Conservation (phyloP, 768 basidiomycete species). For the Russula emetica region DNA sequence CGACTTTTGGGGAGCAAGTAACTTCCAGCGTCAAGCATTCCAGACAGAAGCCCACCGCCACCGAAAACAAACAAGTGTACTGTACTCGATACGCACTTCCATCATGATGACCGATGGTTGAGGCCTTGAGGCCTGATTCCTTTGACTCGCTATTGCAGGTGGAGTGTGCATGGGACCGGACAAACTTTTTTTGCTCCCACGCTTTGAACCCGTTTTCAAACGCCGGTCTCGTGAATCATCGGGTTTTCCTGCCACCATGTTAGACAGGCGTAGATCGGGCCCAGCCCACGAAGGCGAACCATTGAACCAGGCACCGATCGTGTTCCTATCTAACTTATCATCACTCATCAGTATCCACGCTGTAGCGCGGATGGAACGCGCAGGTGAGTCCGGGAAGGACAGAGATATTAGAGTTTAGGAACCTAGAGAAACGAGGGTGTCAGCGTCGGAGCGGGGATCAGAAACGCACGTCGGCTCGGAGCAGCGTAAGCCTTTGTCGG, state of each 20-base stretch:
- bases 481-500: too few relatives aligned
- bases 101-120: background rate
- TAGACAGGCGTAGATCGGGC: background rate
- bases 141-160: background rate
- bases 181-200: background rate
- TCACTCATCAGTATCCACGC: background rate
- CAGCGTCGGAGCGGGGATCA: too few relatives aligned
- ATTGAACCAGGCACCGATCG: conserved; percentile 4
- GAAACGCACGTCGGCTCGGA: too few relatives aligned
- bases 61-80: background rate
- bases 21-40: background rate
- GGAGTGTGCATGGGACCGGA: background rate
- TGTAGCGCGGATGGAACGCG: too few relatives aligned
- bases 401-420: too few relatives aligned
- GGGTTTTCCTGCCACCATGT: background rate
- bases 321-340: background rate
- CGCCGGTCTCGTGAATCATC: background rate
- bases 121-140: background rate
- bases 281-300: background rate
- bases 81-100: background rate
- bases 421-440: too few relatives aligned
- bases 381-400: too few relatives aligned
- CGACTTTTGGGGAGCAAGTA: background rate
- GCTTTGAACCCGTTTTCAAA: background rate
- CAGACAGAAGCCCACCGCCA: background rate